Conservation (phyloP, 495 filamentous ascomycete genomes). For the Xylaria intraflava region DNA sequence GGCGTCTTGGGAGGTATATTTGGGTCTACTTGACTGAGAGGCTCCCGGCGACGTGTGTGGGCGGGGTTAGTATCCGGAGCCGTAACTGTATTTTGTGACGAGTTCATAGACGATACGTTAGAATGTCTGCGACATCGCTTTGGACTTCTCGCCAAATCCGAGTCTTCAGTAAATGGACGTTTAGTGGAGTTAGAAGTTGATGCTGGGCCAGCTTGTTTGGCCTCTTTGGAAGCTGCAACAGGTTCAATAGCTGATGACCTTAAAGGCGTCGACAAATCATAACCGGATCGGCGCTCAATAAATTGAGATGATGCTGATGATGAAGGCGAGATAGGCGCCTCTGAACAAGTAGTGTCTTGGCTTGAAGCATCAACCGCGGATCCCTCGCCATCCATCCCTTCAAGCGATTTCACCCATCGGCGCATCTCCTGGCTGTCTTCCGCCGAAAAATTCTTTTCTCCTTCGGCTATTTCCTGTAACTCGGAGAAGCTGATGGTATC, state of each 20-base stretch:
- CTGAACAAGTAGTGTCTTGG: constrained; percentile 19
- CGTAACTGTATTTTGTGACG: background rate
- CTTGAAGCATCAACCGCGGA: constrained; percentile 24
- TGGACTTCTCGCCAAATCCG: background rate
- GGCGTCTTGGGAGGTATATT: constrained; percentile 10
- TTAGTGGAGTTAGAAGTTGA: constrained; percentile 1
- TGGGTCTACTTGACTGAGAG: constrained; percentile 18
- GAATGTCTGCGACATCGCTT: constrained; percentile 13
- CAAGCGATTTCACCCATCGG: constrained; percentile 50
- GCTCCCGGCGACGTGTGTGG: constrained; percentile 5
- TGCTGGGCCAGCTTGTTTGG: background rate
- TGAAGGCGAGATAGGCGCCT: background rate
- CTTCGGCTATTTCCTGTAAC: constrained; percentile 36
- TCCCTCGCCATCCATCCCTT: constrained; percentile 36
- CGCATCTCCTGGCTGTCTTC: constrained; percentile 44
- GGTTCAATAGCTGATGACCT: constrained; percentile 1
- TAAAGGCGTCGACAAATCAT: background rate
- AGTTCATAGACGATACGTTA: background rate
- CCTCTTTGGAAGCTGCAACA: background rate
- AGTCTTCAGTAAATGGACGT: constrained; percentile 7
- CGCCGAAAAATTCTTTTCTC: constrained; percentile 27
- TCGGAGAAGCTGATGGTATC: constrained; percentile 39
- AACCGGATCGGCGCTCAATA: background rate
- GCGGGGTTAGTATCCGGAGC: background rate
- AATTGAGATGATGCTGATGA: background rate